Base-by-base conservation (phyloP, 495 filamentous ascomycete genomes). In the Umbilicaria muhlenbergii region DNA sequence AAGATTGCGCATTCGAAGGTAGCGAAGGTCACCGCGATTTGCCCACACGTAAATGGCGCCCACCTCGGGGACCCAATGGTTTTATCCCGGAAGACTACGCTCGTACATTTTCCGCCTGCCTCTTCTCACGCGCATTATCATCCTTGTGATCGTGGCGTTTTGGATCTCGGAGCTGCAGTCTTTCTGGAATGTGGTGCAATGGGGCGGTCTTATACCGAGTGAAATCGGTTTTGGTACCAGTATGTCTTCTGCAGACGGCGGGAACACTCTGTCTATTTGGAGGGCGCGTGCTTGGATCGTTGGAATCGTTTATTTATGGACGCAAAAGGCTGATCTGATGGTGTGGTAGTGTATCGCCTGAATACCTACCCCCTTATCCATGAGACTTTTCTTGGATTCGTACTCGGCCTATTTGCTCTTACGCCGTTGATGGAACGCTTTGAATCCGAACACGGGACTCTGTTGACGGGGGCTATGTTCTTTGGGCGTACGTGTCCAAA, bases 361-460 rank as follows among this genome's bases (percentile, higher is more conserved):
- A 95, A 94, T 54, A 92, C 87, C 10, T 98, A 83, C 58, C 87
- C 89, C 2, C 68, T 98, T 41, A 80, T 96, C 43, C 91, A 98
- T 58, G 54, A 70, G 28, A 77, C 78, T 48, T 72, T 89, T 60
- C 67, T 92, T 46, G 91, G 96, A 58, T 65, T 77, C 38, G 49
- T 89, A 24, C 57, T 95, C 52, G 94, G 95, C 60, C 55, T 81
- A 35, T 14, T 94, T 38, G 80, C 86, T 3, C 61, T 95, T 46
- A 77, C 77, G 11, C 91, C 91, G 13, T 64, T 98, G 38, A 56
- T 96, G 49, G 88, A 94, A 60, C 72, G 87, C 38, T 98, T 96
- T 58, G 91, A 98, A 63, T 68, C 76, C n/a, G 89, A 94, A 55
- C 71, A 91, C 64, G 91, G 91, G 19, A 94, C 88, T n/a, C 65